phyloP scores from a whole-genome alignment of 805 yeast species.

The Starmerella etchellsii region DNA sequence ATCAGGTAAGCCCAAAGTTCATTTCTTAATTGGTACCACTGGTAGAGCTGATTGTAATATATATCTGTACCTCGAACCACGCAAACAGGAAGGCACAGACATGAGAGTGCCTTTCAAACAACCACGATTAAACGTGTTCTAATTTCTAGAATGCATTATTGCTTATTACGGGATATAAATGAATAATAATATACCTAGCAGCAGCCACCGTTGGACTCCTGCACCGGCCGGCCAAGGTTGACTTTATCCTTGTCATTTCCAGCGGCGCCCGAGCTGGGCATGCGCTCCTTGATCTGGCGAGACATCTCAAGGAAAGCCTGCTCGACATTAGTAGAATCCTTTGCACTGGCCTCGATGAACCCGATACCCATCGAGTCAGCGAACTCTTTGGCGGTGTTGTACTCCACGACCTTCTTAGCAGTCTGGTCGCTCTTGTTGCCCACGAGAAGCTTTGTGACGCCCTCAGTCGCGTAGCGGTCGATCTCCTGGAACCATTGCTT shows the following conservation, averaged over 20 bases:
- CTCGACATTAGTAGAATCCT: slow-evolving; percentile 90
- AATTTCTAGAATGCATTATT: no score
- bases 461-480: slow-evolving; percentile 95
- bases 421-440: slow-evolving; percentile 93
- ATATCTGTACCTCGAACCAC: no score
- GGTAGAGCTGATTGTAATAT: no score
- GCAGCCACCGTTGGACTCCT: slow-evolving; percentile 32
- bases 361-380: slow-evolving; percentile 92
- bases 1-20: no score
- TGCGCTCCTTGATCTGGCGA: slow-evolving; percentile 90
- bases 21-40: no score
- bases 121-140: no score
- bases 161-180: no score
- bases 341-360: slow-evolving; percentile 90
- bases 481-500: slow-evolving; percentile 98
- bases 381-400: slow-evolving; percentile 91
- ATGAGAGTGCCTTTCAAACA: no score
- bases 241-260: slow-evolving; percentile 34
- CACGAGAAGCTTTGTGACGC: slow-evolving; percentile 87
- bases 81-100: no score
- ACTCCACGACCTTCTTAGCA: slow-evolving; percentile 90
- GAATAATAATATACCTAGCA: slow-evolving; percentile 24
- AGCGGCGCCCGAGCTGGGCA: slow-evolving; percentile 51
- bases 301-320: slow-evolving; percentile 99
- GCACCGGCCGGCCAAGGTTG: slow-evolving; percentile 31